Percentiles rank a stretch among this genome's conserved stretches.
phyloP scores from a whole-genome alignment of 441 rosid species.

The Sinapis alba region DNA sequence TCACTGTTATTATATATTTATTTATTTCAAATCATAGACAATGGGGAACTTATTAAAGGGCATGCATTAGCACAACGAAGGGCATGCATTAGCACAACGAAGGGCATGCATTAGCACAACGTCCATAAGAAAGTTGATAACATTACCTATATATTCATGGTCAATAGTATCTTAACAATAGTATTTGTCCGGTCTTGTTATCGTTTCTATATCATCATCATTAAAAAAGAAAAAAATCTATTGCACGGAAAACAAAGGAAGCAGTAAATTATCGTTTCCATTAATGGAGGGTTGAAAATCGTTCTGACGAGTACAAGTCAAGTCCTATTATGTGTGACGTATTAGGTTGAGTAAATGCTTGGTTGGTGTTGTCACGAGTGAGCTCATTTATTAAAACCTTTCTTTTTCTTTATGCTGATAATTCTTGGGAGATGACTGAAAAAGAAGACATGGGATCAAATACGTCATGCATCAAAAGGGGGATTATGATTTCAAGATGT shows the following conservation, averaged over 20 bases:
- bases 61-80: not conserved
- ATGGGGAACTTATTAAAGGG: not conserved
- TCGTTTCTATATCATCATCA: not conserved
- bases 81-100: not conserved
- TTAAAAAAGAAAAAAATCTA: not conserved
- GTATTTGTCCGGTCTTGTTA: too few species aligned
- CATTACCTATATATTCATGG: not conserved
- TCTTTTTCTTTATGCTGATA: not conserved
- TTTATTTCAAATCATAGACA: conserved; percentile 1
- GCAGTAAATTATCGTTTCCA: conserved; percentile 20
- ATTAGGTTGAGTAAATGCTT: conserved; percentile 34
- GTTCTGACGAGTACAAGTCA: conserved; percentile 4
- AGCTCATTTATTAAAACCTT: conserved; percentile 19
- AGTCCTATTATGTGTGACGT: conserved; percentile 25
- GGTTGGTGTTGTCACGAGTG: conserved; percentile 34
- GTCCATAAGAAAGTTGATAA: not conserved
- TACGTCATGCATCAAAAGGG: not conserved
- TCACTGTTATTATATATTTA: not conserved
- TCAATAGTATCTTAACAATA: too few species aligned
- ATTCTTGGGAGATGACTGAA: not conserved
- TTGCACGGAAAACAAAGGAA: conserved; percentile 24
- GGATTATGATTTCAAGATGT: not conserved
- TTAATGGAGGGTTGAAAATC: conserved; percentile 14
- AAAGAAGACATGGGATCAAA: not conserved
- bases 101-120: not conserved